A percentile compares a stretch with the other conserved stretches of the same genome.
These are phyloP conservation scores for Knoxdaviesia capensis DNA, from an alignment of 2,329 filamentous ascomycete genomes.

Conservation along the genomic window DNA sequence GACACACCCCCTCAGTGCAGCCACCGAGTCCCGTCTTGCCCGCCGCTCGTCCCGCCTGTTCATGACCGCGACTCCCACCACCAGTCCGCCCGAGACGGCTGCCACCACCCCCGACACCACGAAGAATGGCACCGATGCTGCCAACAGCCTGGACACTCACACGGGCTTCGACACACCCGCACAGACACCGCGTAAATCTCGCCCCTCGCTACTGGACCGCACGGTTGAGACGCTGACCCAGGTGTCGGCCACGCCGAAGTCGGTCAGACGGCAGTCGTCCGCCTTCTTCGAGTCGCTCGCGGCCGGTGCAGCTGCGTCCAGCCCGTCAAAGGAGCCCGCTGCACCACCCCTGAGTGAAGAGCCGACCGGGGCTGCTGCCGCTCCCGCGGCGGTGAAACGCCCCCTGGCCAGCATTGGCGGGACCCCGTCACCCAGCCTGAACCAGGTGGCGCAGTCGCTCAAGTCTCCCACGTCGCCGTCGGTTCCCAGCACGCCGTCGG, in stretches of 20 bases:
- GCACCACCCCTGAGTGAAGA: conserved; percentile 2
- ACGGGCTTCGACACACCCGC: conserved; percentile 3
- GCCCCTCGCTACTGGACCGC: conserved; percentile 55
- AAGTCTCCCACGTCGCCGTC: conserved; percentile 8
- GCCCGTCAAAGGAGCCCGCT: conserved; percentile 14
- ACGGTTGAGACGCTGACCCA: conserved; percentile 70
- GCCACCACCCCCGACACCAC: too few species aligned
- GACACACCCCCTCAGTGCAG: background rate
- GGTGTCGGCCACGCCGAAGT: conserved; percentile 53
- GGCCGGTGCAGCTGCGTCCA: conserved; percentile 9
- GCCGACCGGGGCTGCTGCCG: conserved; percentile 29
- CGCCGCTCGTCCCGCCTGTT: conserved; percentile 2
- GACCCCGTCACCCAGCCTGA: conserved; percentile 18
- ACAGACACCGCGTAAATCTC: conserved; percentile 9
- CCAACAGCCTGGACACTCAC: conserved; percentile 5
- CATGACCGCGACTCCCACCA: too few species aligned
- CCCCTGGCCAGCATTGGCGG: conserved; percentile 21
- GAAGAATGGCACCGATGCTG: conserved; percentile 1
- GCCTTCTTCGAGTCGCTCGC: conserved; percentile 42
- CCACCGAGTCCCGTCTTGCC: conserved; percentile 1
- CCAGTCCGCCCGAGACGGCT: too few species aligned
- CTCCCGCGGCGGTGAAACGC: conserved; percentile 21
- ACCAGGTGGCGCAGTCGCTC: conserved; percentile 9
- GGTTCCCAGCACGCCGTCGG: conserved; percentile 7
- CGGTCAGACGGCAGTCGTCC: conserved; percentile 42